phyloP scores from a whole-genome alignment of 495 filamentous ascomycete genomes.

The Neurospora tetrasperma region DNA sequence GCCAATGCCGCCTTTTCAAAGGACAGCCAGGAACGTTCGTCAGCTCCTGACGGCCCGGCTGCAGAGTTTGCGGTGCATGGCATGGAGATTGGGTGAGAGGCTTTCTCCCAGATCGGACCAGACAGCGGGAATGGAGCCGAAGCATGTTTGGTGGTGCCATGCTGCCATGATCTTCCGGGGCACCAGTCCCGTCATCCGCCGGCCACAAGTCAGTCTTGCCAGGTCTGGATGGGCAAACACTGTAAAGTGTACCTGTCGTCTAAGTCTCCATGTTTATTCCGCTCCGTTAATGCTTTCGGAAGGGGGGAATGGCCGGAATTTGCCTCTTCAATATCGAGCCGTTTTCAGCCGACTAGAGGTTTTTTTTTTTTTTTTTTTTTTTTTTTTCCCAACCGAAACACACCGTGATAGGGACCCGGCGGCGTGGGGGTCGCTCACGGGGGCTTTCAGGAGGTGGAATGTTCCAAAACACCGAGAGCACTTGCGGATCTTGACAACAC shows the following conservation, averaged over 20 bases:
- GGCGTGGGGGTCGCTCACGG: not conserved
- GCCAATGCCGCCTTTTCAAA: not conserved
- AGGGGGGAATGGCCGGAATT: not conserved
- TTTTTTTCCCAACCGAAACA: not conserved
- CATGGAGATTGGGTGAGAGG: not conserved
- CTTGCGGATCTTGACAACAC: not conserved
- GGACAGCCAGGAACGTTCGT: not conserved
- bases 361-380: not conserved
- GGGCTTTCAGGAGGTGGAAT: not conserved
- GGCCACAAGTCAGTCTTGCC: not conserved
- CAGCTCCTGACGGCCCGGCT: not conserved
- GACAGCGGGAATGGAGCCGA: not conserved
- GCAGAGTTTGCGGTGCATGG: not conserved
- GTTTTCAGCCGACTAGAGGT: not conserved
- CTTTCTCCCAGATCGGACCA: not conserved
- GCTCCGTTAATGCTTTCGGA: not conserved
- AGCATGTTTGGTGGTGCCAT: constrained; percentile 1
- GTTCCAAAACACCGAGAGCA: not conserved
- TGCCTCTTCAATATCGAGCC: not conserved
- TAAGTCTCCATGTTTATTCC: not conserved
- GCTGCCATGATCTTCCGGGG: not conserved
- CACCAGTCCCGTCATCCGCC: not conserved
- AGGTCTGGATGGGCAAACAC: not conserved
- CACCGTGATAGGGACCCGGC: not conserved
- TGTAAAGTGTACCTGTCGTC: not conserved